phyloP scores from a whole-genome alignment of 331 rosid species.

The Rosa hybrid region DNA sequence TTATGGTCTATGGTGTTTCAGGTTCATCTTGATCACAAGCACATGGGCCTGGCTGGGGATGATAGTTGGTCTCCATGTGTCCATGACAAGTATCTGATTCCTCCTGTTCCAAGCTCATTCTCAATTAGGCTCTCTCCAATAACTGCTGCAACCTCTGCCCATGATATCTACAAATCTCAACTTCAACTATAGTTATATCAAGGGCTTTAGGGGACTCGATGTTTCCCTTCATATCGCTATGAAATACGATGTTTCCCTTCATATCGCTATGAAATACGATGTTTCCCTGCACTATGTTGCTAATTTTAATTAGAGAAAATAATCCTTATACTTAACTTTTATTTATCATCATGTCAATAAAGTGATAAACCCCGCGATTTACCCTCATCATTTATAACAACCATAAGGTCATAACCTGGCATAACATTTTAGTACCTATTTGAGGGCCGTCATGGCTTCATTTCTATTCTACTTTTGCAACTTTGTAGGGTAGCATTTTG shows the following conservation, averaged over 20 bases:
- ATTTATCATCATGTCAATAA: background rate
- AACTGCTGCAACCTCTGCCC: conserved; percentile 58
- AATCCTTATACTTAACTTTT: background rate
- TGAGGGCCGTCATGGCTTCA: too few relatives aligned
- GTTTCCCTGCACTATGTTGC: background rate
- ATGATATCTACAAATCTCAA: conserved; percentile 67
- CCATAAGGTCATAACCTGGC: background rate
- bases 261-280: background rate
- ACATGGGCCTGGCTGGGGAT: conserved; percentile 95
- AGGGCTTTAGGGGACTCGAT: background rate
- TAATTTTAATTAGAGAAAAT: background rate
- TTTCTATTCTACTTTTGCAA: too few relatives aligned
- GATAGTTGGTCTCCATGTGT: conserved; percentile 95
- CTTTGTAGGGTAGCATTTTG: too few relatives aligned
- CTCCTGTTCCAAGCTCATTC: conserved; percentile 60
- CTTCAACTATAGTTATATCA: conserved; percentile 33
- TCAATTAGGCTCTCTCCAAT: conserved; percentile 64
- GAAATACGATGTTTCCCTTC: background rate
- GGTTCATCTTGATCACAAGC: conserved; percentile 96
- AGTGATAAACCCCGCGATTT: background rate
- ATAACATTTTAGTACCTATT: background rate
- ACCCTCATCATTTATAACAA: background rate
- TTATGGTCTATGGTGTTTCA: conserved; percentile 31
- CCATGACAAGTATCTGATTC: conserved; percentile 65
- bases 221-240: too few relatives aligned